Percentiles rank a stretch among this genome's conserved stretches.
Evolutionary conservation across 2,329 filamentous ascomycete genomes (phyloP).

Genomic region (Diplodia scrobiculata): DNA sequence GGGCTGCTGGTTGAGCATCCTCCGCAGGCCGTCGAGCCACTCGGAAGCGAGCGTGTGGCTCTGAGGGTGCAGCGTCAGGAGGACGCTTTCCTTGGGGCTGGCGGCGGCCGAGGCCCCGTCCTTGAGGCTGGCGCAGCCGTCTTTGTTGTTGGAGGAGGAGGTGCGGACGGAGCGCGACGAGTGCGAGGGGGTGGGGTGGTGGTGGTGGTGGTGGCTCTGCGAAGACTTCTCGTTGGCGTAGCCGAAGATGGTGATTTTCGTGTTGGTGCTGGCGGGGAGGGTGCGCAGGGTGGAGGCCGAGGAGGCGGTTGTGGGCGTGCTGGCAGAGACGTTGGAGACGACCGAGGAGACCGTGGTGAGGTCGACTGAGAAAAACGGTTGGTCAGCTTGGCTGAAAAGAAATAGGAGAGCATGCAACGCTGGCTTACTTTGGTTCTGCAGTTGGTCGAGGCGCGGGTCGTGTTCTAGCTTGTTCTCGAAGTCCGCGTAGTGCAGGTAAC

Average conservation of each 20-base stretch:
- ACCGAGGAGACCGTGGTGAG: slow-evolving; percentile 86
- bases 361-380: slow-evolving; percentile 60
- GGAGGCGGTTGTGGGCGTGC: slow-evolving; percentile 53
- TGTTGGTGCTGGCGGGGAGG: slow-evolving; percentile 53
- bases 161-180: slow-evolving; percentile 32
- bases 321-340: slow-evolving; percentile 83
- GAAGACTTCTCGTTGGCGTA: slow-evolving; percentile 47
- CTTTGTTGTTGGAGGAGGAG: slow-evolving; percentile 38
- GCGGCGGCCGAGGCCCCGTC: neutral
- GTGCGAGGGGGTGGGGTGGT: slow-evolving; percentile 30
- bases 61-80: slow-evolving; percentile 80
- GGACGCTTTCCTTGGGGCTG: slow-evolving; percentile 63
- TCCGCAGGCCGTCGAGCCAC: slow-evolving; percentile 92
- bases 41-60: slow-evolving; percentile 85
- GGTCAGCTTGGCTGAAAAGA: neutral
- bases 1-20: slow-evolving; percentile 91
- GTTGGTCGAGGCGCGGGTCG: slow-evolving; percentile 70
- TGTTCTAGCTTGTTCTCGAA: slow-evolving; percentile 67
- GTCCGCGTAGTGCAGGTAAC: slow-evolving; percentile 86
- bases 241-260: slow-evolving; percentile 90
- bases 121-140: slow-evolving; percentile 29
- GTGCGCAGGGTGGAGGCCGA: slow-evolving; percentile 53
- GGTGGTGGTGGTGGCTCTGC: slow-evolving; percentile 29
- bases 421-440: slow-evolving; percentile 69
- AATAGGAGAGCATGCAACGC: neutral